A percentile compares a stretch with the other conserved stretches of the same genome.
Evolutionary conservation across 2,329 filamentous ascomycete genomes (phyloP).

Genomic region (Fusarium mexicanum): DNA sequence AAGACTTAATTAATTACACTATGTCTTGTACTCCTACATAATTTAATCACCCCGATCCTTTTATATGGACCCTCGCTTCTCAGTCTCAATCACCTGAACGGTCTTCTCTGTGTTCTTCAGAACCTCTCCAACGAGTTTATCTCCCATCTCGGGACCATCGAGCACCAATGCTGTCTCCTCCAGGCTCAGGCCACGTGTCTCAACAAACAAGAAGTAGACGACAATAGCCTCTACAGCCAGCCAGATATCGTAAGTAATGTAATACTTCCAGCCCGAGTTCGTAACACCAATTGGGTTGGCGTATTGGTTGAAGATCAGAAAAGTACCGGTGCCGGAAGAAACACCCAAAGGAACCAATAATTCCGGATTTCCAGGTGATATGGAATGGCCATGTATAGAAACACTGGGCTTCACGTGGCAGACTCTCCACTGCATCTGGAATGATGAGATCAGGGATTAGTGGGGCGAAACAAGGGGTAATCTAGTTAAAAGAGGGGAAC

Average conservation of each 20-base stretch:
- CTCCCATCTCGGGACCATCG: slow-evolving; percentile 49
- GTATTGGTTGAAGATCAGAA: slow-evolving; percentile 14
- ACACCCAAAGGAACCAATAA: background rate
- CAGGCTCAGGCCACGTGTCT: background rate
- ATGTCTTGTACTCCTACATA: too few relatives aligned
- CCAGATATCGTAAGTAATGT: slow-evolving; percentile 13
- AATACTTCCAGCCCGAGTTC: slow-evolving; percentile 8
- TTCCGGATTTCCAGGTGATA: background rate
- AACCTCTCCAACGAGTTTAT: slow-evolving; percentile 12
- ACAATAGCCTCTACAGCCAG: slow-evolving; percentile 6
- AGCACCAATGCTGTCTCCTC: slow-evolving; percentile 12
- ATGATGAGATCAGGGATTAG: background rate
- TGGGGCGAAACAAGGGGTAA: background rate
- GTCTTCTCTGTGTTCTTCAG: slow-evolving; percentile 2
- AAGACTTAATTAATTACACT: background rate
- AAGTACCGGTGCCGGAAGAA: background rate
- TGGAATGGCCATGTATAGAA: background rate
- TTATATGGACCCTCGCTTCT: background rate
- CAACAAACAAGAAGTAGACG: slow-evolving; percentile 15
- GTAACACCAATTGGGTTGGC: slow-evolving; percentile 10
- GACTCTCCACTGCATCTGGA: background rate
- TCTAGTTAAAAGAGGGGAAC: background rate
- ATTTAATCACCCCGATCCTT: accelerated
- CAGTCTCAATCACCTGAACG: slow-evolving; percentile 1
- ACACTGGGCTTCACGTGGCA: background rate